These are phyloP conservation scores for Bauhinia variegata DNA, from an alignment of 306 rosid genomes.

Conservation along the genomic window DNA sequence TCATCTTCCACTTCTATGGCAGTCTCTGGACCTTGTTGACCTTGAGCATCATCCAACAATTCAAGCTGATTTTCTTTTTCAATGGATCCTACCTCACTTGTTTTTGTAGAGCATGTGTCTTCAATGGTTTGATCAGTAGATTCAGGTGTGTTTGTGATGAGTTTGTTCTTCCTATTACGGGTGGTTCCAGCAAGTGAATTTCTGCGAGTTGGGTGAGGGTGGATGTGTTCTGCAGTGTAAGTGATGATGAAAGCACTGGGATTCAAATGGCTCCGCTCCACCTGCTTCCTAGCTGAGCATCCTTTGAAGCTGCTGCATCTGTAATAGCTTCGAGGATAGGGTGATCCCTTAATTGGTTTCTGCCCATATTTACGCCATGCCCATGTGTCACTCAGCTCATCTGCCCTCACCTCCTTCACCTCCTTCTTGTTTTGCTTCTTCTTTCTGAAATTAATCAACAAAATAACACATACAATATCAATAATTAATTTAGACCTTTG, in stretches of 20 bases:
- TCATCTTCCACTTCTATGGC: slow-evolving; percentile 31
- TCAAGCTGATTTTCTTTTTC: slow-evolving; percentile 38
- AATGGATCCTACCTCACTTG: slow-evolving; percentile 24
- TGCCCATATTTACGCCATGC: slow-evolving; percentile 98
- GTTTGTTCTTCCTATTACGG: slow-evolving; percentile 33
- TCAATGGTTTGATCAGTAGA: background rate
- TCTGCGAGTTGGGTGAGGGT: slow-evolving; percentile 65
- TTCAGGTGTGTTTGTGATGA: slow-evolving; percentile 2
- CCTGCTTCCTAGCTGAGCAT: slow-evolving; percentile 84
- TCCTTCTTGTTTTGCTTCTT: slow-evolving; percentile 63
- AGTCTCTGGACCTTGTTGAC: background rate
- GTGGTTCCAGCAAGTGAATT: slow-evolving; percentile 58
- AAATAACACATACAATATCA: background rate
- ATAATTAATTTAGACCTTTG: background rate
- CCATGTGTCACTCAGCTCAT: slow-evolving; percentile 68
- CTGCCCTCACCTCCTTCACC: slow-evolving; percentile 64
- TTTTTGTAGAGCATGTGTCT: slow-evolving; percentile 1
- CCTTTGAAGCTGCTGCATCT: slow-evolving; percentile 88
- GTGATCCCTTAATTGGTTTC: slow-evolving; percentile 94
- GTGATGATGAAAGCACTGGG: slow-evolving; percentile 66
- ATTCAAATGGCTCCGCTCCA: slow-evolving; percentile 70
- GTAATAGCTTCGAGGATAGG: slow-evolving; percentile 90
- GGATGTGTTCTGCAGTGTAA: slow-evolving; percentile 81
- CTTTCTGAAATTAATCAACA: slow-evolving; percentile 41
- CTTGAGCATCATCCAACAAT: slow-evolving; percentile 21